These are phyloP conservation scores for Aspergillus sp. DNA, from an alignment of 2,329 filamentous ascomycete species.

Conservation along the genomic window DNA sequence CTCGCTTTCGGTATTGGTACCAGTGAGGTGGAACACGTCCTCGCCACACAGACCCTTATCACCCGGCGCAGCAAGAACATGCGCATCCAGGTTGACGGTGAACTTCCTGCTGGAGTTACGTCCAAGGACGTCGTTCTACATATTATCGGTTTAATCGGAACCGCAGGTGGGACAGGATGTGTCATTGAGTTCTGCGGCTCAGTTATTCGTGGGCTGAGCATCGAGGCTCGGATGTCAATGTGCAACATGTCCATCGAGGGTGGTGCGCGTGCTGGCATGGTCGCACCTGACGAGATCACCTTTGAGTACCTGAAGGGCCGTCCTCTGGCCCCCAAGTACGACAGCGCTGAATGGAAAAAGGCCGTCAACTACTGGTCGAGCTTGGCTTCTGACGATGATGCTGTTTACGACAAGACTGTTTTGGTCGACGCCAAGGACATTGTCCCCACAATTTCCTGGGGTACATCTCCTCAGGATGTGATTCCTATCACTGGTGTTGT, in stretches of 20 bases:
- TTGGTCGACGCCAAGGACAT: slow-evolving; percentile 93
- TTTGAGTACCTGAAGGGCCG: slow-evolving; percentile 93
- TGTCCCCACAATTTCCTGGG: slow-evolving; percentile 91
- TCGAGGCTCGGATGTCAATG: slow-evolving; percentile 98
- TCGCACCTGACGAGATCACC: slow-evolving; percentile 89
- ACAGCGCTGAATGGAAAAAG: slow-evolving; percentile 84
- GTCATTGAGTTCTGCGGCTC: slow-evolving; percentile 98
- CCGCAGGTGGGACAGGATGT: slow-evolving; percentile 87
- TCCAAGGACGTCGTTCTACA: slow-evolving; percentile 95
- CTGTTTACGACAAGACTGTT: slow-evolving; percentile 86
- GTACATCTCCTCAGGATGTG: slow-evolving; percentile 93
- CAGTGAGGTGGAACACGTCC: slow-evolving; percentile 96
- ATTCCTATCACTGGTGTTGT: slow-evolving; percentile 91
- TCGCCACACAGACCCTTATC: slow-evolving; percentile 93
- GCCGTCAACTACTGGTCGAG: slow-evolving; percentile 85
- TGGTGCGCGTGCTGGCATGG: slow-evolving; percentile 93
- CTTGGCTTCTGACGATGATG: slow-evolving; percentile 80
- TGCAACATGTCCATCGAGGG: slow-evolving; percentile 99
- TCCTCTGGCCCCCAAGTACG: slow-evolving; percentile 81
- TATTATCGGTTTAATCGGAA: slow-evolving; percentile 90
- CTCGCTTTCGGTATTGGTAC: slow-evolving; percentile 97
- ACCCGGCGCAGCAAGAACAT: slow-evolving; percentile 98
- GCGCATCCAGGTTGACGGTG: slow-evolving; percentile 91
- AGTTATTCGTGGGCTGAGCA: slow-evolving; percentile 82
- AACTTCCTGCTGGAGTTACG: slow-evolving; percentile 85